Conservation (phyloP, 1,139 yeast species). For the Candida buenavistaensis region DNA sequence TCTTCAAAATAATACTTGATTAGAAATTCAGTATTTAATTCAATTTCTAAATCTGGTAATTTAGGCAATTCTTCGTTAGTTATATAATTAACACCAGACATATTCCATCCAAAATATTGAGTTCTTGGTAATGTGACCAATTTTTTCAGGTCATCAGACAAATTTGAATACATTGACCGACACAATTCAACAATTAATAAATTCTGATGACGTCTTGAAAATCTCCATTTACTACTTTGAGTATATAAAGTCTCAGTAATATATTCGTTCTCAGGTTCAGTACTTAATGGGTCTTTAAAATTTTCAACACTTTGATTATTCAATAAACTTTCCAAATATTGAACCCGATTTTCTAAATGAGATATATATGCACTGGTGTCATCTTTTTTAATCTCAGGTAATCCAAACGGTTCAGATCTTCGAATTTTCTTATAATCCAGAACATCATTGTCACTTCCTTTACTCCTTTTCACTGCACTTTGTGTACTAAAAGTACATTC, state of each 20-base stretch:
- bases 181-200: conserved; percentile 50
- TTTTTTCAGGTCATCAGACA: conserved; percentile 38
- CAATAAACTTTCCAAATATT: conserved; percentile 38
- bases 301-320: conserved; percentile 17
- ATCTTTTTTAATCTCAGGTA: conserved; percentile 17
- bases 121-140: conserved; percentile 51
- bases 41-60: conserved; percentile 24
- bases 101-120: conserved; percentile 68
- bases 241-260: conserved; percentile 20
- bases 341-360: conserved; percentile 42
- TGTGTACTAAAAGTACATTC: conserved; percentile 32
- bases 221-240: conserved; percentile 48
- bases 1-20: conserved; percentile 49
- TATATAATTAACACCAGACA: conserved; percentile 57
- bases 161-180: conserved; percentile 31
- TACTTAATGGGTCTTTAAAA: conserved; percentile 17
- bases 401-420: conserved; percentile 19
- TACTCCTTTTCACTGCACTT: not conserved
- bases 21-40: conserved; percentile 17
- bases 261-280: conserved; percentile 21
- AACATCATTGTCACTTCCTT: conserved; percentile 6
- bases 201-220: conserved; percentile 50
- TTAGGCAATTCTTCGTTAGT: conserved; percentile 40
- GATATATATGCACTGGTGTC: conserved; percentile 22
- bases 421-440: conserved; percentile 5